Evolutionary conservation across 2,329 filamentous ascomycete genomes (phyloP).

Genomic region (Pseudopyricularia cyperi): DNA sequence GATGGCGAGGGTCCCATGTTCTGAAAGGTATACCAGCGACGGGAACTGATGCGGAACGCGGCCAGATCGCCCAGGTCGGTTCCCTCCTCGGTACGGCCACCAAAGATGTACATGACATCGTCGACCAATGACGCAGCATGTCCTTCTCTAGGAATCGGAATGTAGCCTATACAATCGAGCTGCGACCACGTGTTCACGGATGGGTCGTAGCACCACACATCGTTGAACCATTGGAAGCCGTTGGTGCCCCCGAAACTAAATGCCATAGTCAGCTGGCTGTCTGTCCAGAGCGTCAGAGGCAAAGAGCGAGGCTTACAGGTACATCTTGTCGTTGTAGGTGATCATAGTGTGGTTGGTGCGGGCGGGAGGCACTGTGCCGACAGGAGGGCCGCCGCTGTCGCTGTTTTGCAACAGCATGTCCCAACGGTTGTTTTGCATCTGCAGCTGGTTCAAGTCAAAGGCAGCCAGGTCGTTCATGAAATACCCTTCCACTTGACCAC

Average conservation of each 20-base stretch:
- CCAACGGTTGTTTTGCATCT: constrained; percentile 85
- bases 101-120: constrained; percentile 99
- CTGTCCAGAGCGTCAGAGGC: no score
- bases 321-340: constrained; percentile 86
- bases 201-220: constrained; percentile 94
- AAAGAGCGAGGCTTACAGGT: constrained; percentile 53
- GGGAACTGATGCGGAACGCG: constrained; percentile 60
- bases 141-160: constrained; percentile 83
- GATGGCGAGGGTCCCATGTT: constrained; percentile 98
- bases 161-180: constrained; percentile 94
- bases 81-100: constrained; percentile 87
- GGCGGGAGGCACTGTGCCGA: constrained; percentile 65
- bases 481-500: constrained; percentile 90
- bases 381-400: constrained; percentile 44
- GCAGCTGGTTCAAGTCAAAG: constrained; percentile 90
- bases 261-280: constrained; percentile 2
- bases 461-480: constrained; percentile 97
- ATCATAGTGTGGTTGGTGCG: constrained; percentile 92
- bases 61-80: constrained; percentile 86
- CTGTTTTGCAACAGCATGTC: constrained; percentile 76
- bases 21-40: constrained; percentile 97
- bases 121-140: constrained; percentile 88
- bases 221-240: constrained; percentile 94
- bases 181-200: constrained; percentile 71
- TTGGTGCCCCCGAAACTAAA: constrained; percentile 91